Conservation (phyloP, 2,329 filamentous ascomycete genomes). For the Herpotrichia juniperi region DNA sequence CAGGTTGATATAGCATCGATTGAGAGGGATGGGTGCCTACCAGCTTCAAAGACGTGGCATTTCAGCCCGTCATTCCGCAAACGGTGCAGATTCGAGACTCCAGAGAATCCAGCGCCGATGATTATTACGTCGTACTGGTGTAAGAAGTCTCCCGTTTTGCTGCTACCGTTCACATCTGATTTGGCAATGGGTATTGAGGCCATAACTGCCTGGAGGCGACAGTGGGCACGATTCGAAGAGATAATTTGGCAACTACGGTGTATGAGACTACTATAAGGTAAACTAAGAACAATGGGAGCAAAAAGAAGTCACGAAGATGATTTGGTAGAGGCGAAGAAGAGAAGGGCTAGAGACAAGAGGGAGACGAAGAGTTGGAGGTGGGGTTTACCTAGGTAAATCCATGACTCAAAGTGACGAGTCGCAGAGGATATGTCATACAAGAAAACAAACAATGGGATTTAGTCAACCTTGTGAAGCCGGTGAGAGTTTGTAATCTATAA, state of each 20-base stretch:
- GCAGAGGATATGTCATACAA: background rate
- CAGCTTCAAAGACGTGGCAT: constrained; percentile 27
- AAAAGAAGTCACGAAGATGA: too few species aligned
- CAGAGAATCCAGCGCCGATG: constrained; percentile 34
- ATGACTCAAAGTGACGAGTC: background rate
- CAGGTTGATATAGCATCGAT: background rate
- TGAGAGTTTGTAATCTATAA: too few species aligned
- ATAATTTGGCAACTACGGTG: background rate
- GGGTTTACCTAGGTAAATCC: background rate
- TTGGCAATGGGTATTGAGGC: constrained; percentile 6
- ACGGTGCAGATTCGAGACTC: constrained; percentile 26
- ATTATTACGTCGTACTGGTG: constrained; percentile 28
- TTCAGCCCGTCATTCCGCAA: constrained; percentile 25
- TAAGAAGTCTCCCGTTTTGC: background rate
- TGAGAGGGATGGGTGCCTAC: constrained; percentile 10
- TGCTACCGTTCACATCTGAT: background rate
- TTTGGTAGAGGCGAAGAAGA: too few species aligned
- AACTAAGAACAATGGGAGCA: too few species aligned
- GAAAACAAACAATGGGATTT: too few species aligned
- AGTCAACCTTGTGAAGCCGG: too few species aligned
- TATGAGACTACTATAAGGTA: too few species aligned
- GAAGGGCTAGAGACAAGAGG: too few species aligned
- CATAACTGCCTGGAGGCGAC: constrained; percentile 3
- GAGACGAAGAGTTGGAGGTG: background rate
- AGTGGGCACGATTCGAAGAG: background rate